Base-by-base conservation (phyloP, 257 asterid genomes). In the Penstemon newberryi region DNA sequence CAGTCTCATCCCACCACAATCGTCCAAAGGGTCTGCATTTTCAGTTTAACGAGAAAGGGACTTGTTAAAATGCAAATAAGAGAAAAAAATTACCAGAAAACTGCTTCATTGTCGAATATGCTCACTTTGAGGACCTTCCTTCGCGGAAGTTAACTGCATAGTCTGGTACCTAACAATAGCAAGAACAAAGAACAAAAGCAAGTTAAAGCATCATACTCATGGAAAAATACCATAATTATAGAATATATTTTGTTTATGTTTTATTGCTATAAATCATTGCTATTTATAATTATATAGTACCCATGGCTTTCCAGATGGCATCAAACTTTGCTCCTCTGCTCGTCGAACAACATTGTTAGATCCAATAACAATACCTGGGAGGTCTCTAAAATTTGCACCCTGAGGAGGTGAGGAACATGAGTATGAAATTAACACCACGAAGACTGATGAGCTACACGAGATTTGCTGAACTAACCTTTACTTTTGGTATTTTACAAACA, bases 1-100 rank as follows among this genome's bases (percentile, higher is more conserved):
- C 80, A 18, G 86, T 84, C 68, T 81, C 89, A 47, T 81, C 83
- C 83, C 86, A 81, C 89, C 86, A 84, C 75, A 84, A 47, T 38
- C 86, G 75, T 56, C 64, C 78, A 19, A 84, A 84, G 70, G 88
- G 80, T 68, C 88, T 83, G 80, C 67, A 64, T 57, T 33, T 71
- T 51, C 49, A 65, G 52, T 60, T 60, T 64, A 52, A 53, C 55
- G 13, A 37, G 12, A 43, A 8, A 70, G 65, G 51, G 51, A 7
- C 42, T 61, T 51, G 60, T 70, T 52, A 66, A 66, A 8, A 12
- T 0, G 51, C 39, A 61, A 63, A 62, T 15, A 41, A 49, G 55
- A 73, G 46, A 57, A 9, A 41, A 44, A 52, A 18, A 38, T 6
- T 12, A 6, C 44, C 11, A 10, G 57, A 45, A 15, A 41, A 63